phyloP scores from a whole-genome alignment of 176 grass and related monocot species.

The Olyra latifolia region DNA sequence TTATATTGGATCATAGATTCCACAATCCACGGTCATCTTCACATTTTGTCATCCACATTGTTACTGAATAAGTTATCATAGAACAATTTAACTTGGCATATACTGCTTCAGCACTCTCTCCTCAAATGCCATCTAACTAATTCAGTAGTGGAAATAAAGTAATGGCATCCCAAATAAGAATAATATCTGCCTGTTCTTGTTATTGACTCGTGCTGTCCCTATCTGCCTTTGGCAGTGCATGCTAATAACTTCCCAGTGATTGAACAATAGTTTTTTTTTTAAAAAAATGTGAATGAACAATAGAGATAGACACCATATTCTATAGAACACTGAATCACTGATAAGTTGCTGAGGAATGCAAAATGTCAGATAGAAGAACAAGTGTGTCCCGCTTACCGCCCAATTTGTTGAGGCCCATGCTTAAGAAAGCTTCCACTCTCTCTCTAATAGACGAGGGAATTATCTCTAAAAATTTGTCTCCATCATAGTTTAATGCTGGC shows the following conservation, averaged over 20 bases:
- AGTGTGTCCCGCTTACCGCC: slow-evolving; percentile 4
- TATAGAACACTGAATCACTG: not conserved
- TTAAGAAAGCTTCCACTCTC: slow-evolving; percentile 14
- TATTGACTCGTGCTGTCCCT: not conserved
- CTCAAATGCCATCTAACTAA: not conserved
- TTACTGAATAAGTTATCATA: not conserved
- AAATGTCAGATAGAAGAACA: slow-evolving; percentile 22
- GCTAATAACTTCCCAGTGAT: not conserved
- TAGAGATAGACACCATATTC: not conserved
- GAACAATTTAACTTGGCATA: not conserved
- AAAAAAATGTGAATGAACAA: not conserved
- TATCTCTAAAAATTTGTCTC: slow-evolving; percentile 29
- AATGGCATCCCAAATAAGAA: too few species aligned
- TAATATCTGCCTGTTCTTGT: not conserved
- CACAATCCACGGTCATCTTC: not conserved
- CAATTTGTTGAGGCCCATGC: slow-evolving; percentile 44
- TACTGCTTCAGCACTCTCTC: not conserved
- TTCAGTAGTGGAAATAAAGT: not conserved
- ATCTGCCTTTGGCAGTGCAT: not conserved
- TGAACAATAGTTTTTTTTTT: not conserved
- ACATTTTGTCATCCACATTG: not conserved
- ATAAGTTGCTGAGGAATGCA: slow-evolving; percentile 30
- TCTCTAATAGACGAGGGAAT: slow-evolving; percentile 9
- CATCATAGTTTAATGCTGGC: slow-evolving; percentile 42
- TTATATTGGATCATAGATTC: not conserved